These are phyloP conservation scores for Bipolaris cookei DNA, from an alignment of 2,329 filamentous ascomycete species.

Conservation along the genomic window DNA sequence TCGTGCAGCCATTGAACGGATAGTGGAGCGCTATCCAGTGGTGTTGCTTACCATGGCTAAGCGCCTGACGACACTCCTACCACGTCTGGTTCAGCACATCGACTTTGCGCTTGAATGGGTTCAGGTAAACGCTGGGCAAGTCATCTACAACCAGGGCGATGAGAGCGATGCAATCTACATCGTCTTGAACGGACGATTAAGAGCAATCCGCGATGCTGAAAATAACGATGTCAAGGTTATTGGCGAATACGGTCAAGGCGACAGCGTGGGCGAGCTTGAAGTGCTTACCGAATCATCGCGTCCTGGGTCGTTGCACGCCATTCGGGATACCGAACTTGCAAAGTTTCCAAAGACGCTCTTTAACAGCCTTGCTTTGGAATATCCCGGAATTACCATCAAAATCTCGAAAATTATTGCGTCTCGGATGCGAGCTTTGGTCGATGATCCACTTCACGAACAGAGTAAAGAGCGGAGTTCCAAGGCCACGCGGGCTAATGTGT, in stretches of 20 bases:
- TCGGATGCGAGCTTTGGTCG: constrained; percentile 86
- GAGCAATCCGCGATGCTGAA: constrained; percentile 80
- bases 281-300: constrained; percentile 92
- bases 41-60: constrained; percentile 96
- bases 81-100: constrained; percentile 90
- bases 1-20: constrained; percentile 81
- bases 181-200: constrained; percentile 88
- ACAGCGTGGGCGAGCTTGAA: constrained; percentile 96
- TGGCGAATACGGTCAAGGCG: constrained; percentile 94
- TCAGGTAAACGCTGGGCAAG: constrained; percentile 92
- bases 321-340: constrained; percentile 93
- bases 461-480: constrained; percentile 66
- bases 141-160: constrained; percentile 90
- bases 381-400: constrained; percentile 97
- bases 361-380: constrained; percentile 95
- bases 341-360: constrained; percentile 96
- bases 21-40: constrained; percentile 90
- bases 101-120: constrained; percentile 99
- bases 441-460: constrained; percentile 74
- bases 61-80: constrained; percentile 84
- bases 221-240: constrained; percentile 84
- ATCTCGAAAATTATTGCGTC: constrained; percentile 98
- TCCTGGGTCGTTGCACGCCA: constrained; percentile 91
- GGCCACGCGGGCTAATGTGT: constrained; percentile 67
- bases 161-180: constrained; percentile 99